Base-by-base conservation (phyloP, 1,284 basidiomycete species). In the Wolfiporia cocos region DNA sequence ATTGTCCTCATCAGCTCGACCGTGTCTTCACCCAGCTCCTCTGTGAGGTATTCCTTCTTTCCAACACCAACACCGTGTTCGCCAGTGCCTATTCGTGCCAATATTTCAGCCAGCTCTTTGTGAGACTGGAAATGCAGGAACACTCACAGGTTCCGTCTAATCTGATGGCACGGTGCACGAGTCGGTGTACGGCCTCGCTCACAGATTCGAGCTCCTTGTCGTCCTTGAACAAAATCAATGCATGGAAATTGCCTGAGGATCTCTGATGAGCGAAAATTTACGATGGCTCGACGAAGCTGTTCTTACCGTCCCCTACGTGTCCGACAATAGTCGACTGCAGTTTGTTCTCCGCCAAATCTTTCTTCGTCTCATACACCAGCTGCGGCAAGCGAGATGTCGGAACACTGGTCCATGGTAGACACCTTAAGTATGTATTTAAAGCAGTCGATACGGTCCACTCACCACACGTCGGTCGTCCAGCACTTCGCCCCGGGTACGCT, bases 401-500 rank as follows among this genome's bases (percentile, higher is more conserved):
- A 26, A 93, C 89, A 56, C 91, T 92, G 59, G 64, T 63, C 57
- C 58, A 19, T 49, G 50, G 18, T 21, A 24, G 9, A 7, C 15
- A 22, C n/a, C n/a, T n/a, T n/a, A n/a, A n/a, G n/a, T n/a, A n/a
- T n/a, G n/a, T n/a, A n/a, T n/a, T n/a, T n/a, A n/a, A n/a, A n/a
- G n/a, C n/a, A n/a, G n/a, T n/a, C n/a, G n/a, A n/a, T n/a, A n/a
- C n/a, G n/a, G n/a, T n/a, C 19, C 10, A 49, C 61, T 37, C 53
- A 82, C 87, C 88, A 91, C 34, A 91, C 87, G 61, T 93, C 92
- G 1, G 92, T 94, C 4, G 86, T 87, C 87, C 89, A 93, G 46
- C 81, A 84, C 38, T 73, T 74, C 10, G 69, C 66, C 9, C 77
- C 81, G 3, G 86, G 82, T 42, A 77, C 62, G 14, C 52, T 54